These are phyloP conservation scores for Aspergillus pseudoglaucus DNA, from an alignment of 2,329 filamentous ascomycete genomes.

Conservation along the genomic window DNA sequence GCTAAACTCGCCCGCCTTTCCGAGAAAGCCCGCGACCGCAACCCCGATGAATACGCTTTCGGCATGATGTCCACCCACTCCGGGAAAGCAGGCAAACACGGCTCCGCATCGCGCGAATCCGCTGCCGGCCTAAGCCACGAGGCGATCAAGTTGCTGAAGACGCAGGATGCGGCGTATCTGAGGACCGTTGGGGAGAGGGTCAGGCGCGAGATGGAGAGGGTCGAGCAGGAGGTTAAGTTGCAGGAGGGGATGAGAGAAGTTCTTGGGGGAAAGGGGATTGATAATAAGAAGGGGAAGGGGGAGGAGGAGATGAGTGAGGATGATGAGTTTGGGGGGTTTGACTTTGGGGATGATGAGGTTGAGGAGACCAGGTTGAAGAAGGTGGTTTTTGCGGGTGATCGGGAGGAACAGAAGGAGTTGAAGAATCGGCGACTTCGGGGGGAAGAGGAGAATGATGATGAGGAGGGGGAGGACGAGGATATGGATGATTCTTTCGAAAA, in stretches of 20 bases:
- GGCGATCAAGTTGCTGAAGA: slow-evolving; percentile 59
- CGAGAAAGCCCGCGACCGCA: slow-evolving; percentile 54
- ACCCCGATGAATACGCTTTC: slow-evolving; percentile 62
- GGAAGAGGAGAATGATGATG: slow-evolving; percentile 11
- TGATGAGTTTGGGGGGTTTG: slow-evolving; percentile 15
- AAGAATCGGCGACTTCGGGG: slow-evolving; percentile 15
- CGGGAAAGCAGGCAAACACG: slow-evolving; percentile 37
- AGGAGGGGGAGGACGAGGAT: slow-evolving; percentile 11
- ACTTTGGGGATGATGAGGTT: slow-evolving; percentile 17
- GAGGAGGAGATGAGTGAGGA: slow-evolving; percentile 18
- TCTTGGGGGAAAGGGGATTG: slow-evolving; percentile 14
- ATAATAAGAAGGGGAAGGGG: slow-evolving; percentile 17
- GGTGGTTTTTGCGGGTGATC: slow-evolving; percentile 35
- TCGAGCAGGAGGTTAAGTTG: slow-evolving; percentile 40
- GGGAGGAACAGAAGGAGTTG: slow-evolving; percentile 26
- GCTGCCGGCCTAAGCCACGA: slow-evolving; percentile 45
- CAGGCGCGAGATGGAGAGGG: slow-evolving; percentile 46
- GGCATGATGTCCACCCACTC: slow-evolving; percentile 53
- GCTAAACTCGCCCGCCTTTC: slow-evolving; percentile 52
- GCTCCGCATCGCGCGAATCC: slow-evolving; percentile 34
- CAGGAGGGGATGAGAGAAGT: slow-evolving; percentile 32
- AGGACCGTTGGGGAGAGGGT: slow-evolving; percentile 52
- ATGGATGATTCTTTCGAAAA: slow-evolving; percentile 15
- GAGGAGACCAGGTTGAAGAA: slow-evolving; percentile 23
- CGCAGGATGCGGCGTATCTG: slow-evolving; percentile 58